Base-by-base conservation (phyloP, 2,329 filamentous ascomycete genomes). In the Sporothrix schenckii region DNA sequence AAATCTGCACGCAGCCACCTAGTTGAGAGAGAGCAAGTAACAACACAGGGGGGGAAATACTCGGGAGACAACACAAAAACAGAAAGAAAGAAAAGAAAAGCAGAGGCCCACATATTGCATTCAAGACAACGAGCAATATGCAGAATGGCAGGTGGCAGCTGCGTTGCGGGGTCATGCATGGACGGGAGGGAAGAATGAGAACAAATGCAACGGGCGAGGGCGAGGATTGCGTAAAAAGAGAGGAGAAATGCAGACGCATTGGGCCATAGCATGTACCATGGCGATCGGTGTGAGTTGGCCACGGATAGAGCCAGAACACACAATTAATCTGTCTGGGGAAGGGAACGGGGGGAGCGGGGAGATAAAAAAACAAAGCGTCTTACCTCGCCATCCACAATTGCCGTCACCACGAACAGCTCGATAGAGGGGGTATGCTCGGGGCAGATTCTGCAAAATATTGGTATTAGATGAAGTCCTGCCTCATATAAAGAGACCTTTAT, bases 351-450 rank as follows among this genome's bases (percentile, higher is more conserved):
- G 6, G 30, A 6, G 6, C 13, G 50, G 44, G 24, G 47, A 27
- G 30, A 30, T 4, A 34, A n/a, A 30, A n/a, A 30, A 60, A 3
- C 11, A 63, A 41, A 67, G 4, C 5, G 39, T 82, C 89, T 83
- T 85, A 97, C 94, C 95, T 90, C 94, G 88, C 94, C 95, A 98
- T 77, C 94, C 95, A 81, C 95, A 98, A 79, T 97, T 96, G 71
- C 95, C 95, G 81, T 98, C 94, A 68, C 95, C 94, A 80, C 91
- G 90, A 79, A 97, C 89, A 13, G 90, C 90, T 69, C 95, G 92
- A 78, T 94, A 97, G 78, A 93, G 90, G 24, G 92, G 92, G 80
- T 97, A 97, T 70, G 91, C 92, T 76, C 90, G 86, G 7, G 93
- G 91, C 69, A 99, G 86, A 24, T 89, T 86, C 93, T 97, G 49